Evolutionary conservation across 1,284 basidiomycete genomes (phyloP), one percentile per base, ranked within the genome.

Genomic region (Golubevia sp.): DNA sequence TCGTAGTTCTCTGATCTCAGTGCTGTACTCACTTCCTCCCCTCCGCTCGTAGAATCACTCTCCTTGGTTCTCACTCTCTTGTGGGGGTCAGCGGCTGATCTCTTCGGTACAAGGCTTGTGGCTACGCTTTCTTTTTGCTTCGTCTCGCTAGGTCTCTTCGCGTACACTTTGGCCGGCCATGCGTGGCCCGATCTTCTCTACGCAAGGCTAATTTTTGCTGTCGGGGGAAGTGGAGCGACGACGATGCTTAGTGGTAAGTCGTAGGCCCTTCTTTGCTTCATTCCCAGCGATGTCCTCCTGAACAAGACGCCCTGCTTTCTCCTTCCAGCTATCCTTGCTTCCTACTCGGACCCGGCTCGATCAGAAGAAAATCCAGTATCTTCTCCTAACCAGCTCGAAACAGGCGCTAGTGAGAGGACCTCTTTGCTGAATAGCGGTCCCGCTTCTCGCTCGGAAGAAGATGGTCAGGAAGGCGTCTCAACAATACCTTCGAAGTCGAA

Each of bases 131-230:
- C 68, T 2, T 76, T 74, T 54, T 24, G 64, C 18, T 71, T 76
- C 56, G 64, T 76, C 20, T 52, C 71, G 7, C 5, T 63, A 1
- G 73, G 71, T 6, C 57, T 76, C 2, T 55, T 69, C 1, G 21
- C 60, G 2, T 76, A 71, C 52, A 73, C 73, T 2, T 23, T 69
- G 0, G 72, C 73, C 0, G 57, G 25, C 21, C 63, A 61, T 49
- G 67, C 73, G 23, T 76, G 71, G 73, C 73, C 73, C 1, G 67
- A 67, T 27, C 59, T 76, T 18, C 56, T 76, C 2, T 61, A 60
- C 24, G 65, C 71, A 27, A 62, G 73, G 34, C 67, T 76, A 20
- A 56, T 76, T 52, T 76, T 76, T 52, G 73, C 73, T 15, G 21
- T 74, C 20, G 73, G 73, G 1, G 73, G 71, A 13, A 68, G 64